A percentile compares a stretch with the other conserved stretches of the same genome.
These are phyloP conservation scores for Crucibulum cyathiforme DNA, from an alignment of 1,284 basidiomycete species.

Conservation along the genomic window DNA sequence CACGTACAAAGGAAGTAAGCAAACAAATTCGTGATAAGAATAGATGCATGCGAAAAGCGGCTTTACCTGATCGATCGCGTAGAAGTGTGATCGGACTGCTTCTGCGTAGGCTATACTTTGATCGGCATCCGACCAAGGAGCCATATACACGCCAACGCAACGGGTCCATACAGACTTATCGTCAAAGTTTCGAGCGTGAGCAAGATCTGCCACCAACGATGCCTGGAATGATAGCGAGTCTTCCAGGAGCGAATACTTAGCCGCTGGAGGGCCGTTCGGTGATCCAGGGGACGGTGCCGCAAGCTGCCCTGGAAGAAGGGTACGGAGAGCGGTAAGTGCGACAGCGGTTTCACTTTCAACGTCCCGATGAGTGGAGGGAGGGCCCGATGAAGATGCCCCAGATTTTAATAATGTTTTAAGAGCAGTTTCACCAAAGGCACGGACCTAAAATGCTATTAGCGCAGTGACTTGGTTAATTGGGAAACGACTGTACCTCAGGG, in stretches of 20 bases:
- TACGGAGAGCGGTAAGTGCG: constrained; percentile 62
- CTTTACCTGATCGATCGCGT: constrained; percentile 73
- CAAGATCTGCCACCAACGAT: constrained; percentile 78
- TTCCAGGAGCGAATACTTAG: constrained; percentile 56
- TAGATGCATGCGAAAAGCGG: constrained; percentile 6
- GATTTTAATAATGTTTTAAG: constrained; percentile 79
- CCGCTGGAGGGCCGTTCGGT: constrained; percentile 54
- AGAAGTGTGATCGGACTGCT: constrained; percentile 74
- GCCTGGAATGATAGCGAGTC: constrained; percentile 74
- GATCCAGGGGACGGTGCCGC: constrained; percentile 45
- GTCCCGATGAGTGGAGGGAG: constrained; percentile 72
- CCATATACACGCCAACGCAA: constrained; percentile 75
- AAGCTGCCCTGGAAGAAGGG: constrained; percentile 62
- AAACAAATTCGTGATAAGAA: constrained; percentile 3
- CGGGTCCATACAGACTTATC: constrained; percentile 75
- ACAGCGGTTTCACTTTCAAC: constrained; percentile 65
- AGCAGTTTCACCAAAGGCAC: constrained; percentile 87
- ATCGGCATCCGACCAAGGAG: constrained; percentile 67
- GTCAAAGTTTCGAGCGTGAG: constrained; percentile 70
- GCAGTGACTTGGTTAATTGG: constrained; percentile 12
- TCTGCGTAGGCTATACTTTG: constrained; percentile 62
- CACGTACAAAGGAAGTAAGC: no score
- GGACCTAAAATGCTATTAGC: constrained; percentile 58
- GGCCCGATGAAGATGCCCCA: constrained; percentile 77
- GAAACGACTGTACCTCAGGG: constrained; percentile 73